Base-by-base conservation (phyloP, 768 basidiomycete species). In the Boletellus ananas region DNA sequence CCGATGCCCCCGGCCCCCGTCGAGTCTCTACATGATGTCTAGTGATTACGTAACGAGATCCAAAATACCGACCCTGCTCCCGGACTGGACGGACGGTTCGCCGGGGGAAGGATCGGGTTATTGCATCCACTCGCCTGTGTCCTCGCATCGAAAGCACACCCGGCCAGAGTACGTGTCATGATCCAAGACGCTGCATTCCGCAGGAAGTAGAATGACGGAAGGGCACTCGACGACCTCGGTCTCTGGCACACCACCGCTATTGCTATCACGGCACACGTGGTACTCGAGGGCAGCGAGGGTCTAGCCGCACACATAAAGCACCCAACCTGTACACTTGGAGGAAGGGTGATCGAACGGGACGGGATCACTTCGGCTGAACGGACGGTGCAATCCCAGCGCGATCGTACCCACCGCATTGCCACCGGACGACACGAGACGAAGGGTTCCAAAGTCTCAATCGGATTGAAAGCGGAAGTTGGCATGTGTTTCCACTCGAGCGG, bases 131-230 rank as follows among this genome's bases (percentile, higher is more conserved):
- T 23, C 23, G 3, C 6, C 23, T 6, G 23, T 23, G 23, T 23
- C 23, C 23, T 23, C 23, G 23, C 6, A 45, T 29, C 16, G 45
- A 2, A 63, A 14, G 25, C 56, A 63, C n/a, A 62, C 36, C 31
- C 50, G 50, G 2, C 61, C 61, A 0, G 38, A 45, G 45, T 63
- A 62, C 4, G 55, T 50, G 45, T 62, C 61, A 35, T 60, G 60
- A 39, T 63, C 58, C 27, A 33, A 18, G 14, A 63, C 20, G 9
- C 13, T 20, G 12, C 44, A 41, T 1, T n/a, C 7, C 6, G 36
- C 13, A 11, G 54, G 34, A 25, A 43, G 43, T 3, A 21, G 40
- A 4, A 52, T 18, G 21, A 58, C 36, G 8, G 5, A 47, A 20
- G 36, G 44, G 29, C 58, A 55, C 7, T 60, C 45, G 0, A 31